Evolutionary conservation across 2,329 filamentous ascomycete genomes (phyloP), one percentile per base, ranked within the genome.

Genomic region (Colletotrichum endophyticum): DNA sequence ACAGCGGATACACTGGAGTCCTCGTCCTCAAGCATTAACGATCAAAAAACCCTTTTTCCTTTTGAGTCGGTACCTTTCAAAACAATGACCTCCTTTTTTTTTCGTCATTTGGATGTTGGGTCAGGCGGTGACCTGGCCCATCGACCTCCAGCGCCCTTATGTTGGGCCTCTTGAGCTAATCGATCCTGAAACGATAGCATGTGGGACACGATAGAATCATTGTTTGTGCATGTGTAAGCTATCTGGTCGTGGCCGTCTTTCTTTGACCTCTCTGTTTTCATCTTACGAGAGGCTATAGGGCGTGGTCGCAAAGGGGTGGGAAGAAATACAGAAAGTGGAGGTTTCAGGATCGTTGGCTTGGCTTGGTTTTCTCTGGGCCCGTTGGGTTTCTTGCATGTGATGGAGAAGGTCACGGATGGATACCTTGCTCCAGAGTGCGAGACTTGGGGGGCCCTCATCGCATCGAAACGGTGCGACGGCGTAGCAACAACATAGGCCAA

Each of bases 261-360:
- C 53, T 61, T 27, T n/a, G 56, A 49, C 70, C 59, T 49, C 13
- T 69, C 39, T 62, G 22, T 62, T 27, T 66, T 62, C 27, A 36
- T 49, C 22, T 64, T 16, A 63, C 8, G 73, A 69, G 63, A 28
- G 64, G 66, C 5, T 39, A n/a, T 57, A 34, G 39, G 67, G 34
- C 28, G 19, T 66, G 62, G 28, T 39, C 19, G 66, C n/a, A 15
- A 49, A 25, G 49, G 30, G 16, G 62, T 36, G 32, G n/a, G 57
- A 39, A 56, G 15, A 34, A 61, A 44, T 32, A 32, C 39, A 32
- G 27, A 34, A 62, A 36, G 32, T 32, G 49, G 36, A 61, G 69
- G 71, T 70, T 76, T 76, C 72, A 76, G 59, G 74, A 75, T 75
- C 71, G 32, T 66, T 32, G 71, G 39, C 66, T 66, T 61, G 72